phyloP scores from a whole-genome alignment of 2,329 filamentous ascomycete species.

The Aspergillus cejpii region DNA sequence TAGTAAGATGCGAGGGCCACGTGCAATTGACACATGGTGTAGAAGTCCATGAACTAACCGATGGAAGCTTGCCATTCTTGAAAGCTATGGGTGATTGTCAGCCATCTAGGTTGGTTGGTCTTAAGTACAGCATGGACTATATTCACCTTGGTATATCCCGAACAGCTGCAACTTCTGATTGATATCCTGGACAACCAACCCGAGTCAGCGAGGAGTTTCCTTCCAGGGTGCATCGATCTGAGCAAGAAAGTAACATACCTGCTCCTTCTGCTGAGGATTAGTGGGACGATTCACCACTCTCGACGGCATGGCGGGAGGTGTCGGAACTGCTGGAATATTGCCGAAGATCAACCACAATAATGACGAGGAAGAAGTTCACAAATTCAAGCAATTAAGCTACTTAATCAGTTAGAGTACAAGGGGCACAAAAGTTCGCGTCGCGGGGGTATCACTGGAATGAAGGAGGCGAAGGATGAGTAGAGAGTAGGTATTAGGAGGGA shows the following conservation, averaged over 20 bases:
- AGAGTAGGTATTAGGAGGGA: too few species aligned
- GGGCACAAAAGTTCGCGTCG: conserved; percentile 10
- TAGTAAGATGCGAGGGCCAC: conserved; percentile 7
- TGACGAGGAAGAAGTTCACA: neutral
- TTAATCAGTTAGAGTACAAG: neutral
- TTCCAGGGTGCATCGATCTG: neutral
- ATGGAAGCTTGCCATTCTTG: conserved; percentile 80
- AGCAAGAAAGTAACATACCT: conserved; percentile 37
- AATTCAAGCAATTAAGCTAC: too few species aligned
- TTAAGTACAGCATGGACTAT: neutral
- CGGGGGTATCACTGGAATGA: conserved; percentile 21
- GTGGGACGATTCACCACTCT: conserved; percentile 63
- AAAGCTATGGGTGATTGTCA: conserved; percentile 55
- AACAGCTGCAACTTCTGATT: conserved; percentile 93
- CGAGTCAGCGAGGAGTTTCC: neutral
- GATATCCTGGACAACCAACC: conserved; percentile 52
- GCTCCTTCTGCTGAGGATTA: conserved; percentile 69
- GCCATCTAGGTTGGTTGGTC: conserved; percentile 1
- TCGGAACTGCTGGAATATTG: neutral
- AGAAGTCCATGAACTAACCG: conserved; percentile 57
- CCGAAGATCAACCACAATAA: neutral
- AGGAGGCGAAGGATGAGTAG: conserved; percentile 6
- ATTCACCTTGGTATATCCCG: conserved; percentile 65
- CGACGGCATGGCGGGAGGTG: conserved; percentile 24
- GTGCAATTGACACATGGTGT: neutral